Base-by-base conservation (phyloP, 2,329 filamentous ascomycete species). In the Fusarium coicis region DNA sequence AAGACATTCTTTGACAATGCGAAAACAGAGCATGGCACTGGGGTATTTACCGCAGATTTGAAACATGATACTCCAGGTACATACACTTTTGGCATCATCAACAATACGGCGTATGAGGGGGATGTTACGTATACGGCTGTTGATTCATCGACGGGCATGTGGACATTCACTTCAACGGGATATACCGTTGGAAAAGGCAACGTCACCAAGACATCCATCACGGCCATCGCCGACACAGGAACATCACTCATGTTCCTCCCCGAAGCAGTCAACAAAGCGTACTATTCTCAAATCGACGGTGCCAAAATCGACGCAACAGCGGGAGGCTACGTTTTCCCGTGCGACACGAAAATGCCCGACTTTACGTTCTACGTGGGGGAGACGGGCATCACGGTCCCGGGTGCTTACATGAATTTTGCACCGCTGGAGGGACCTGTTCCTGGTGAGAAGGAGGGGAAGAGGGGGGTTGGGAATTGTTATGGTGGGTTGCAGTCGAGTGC, bases 11-110 rank as follows among this genome's bases (percentile, higher is more conserved):
- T 83, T 44, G 82, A 80, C 37, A 83, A 77, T n/a, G 76, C 77
- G 19, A 64, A 63, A 39, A 49, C 60, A 0, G 47, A 63, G 16
- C 73, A 81, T 28, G 63, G 68, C 5, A 28, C 64, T 18, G 61
- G 69, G 5, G 82, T 95, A 28, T 93, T 95, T 81, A 93, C 92
- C 0, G 92, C 91, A 19, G 88, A 92, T 68, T 85, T 96, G 40
- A 88, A 89, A 74, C 86, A 88, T 70, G 85, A 79, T 26, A 71
- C 76, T 4, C 70, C 79, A 7, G 93, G 93, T 40, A 86, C 88
- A 49, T 95, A 94, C 82, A 91, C 93, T 76, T 95, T 95, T 78
- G 93, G 93, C 68, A 86, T 82, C 72, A 90, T 95, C 77, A 91
- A 95, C 80, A 78, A 77, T 3, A 83, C 83, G 60, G 90, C 93